phyloP scores from a whole-genome alignment of 163 green algal genomes.

The Coccomyxa subellipsoidea region DNA sequence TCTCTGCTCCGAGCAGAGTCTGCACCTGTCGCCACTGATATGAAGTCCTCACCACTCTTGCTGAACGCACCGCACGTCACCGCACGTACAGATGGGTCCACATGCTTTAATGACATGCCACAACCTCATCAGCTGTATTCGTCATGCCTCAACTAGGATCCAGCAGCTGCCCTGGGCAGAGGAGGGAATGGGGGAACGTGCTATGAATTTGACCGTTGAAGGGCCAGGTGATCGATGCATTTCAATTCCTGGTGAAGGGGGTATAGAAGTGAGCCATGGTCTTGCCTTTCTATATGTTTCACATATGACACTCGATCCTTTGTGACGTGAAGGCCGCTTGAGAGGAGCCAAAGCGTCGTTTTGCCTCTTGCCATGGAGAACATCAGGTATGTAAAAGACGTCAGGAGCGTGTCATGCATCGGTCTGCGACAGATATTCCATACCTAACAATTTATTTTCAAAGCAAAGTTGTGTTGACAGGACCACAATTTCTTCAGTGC shows the following conservation, averaged over 20 bases:
- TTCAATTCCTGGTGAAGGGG: not conserved
- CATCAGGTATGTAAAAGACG: conserved; percentile 29
- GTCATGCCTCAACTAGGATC: too few relatives aligned
- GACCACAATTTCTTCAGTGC: not conserved
- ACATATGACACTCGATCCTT: not conserved
- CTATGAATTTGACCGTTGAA: not conserved
- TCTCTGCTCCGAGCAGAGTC: too few relatives aligned
- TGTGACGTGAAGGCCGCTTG: not conserved
- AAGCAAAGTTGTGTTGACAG: not conserved
- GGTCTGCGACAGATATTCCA: not conserved
- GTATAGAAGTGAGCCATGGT: not conserved
- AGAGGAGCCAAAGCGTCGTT: not conserved
- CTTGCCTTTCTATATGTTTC: not conserved
- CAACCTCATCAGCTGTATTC: too few relatives aligned
- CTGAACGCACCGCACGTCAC: too few relatives aligned
- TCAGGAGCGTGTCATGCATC: not conserved
- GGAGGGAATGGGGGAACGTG: not conserved
- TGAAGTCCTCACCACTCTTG: too few relatives aligned
- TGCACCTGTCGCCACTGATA: too few relatives aligned
- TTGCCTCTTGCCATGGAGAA: conserved; percentile 34
- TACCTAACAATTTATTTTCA: too few relatives aligned
- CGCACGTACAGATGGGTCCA: too few relatives aligned
- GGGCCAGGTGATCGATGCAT: not conserved
- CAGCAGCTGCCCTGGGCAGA: too few relatives aligned
- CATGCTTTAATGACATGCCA: too few relatives aligned